These are phyloP conservation scores for Penicillium samsonianum DNA, from an alignment of 495 filamentous ascomycete genomes.

Conservation along the genomic window DNA sequence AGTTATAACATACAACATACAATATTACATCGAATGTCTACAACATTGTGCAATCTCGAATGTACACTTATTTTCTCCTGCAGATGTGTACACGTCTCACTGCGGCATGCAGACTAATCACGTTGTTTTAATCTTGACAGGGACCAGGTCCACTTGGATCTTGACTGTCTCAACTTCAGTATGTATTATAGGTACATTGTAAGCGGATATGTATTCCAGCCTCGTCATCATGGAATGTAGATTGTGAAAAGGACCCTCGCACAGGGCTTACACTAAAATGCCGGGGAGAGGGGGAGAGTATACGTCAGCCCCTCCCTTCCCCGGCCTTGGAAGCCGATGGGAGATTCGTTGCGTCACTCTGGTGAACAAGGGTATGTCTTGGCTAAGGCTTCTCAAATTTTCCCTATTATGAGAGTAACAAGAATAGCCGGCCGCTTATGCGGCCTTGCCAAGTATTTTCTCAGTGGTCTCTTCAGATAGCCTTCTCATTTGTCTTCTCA, in stretches of 20 bases:
- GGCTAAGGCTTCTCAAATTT: neutral
- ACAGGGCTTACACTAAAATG: slow-evolving; percentile 12
- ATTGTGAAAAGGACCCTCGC: slow-evolving; percentile 12
- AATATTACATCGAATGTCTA: no score
- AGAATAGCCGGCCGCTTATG: no score
- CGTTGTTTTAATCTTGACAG: slow-evolving; percentile 3
- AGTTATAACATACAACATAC: no score
- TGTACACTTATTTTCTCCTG: neutral
- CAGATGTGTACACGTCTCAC: neutral
- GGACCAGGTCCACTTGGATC: neutral
- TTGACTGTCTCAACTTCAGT: no score
- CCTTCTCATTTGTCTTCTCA: no score
- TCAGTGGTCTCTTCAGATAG: no score
- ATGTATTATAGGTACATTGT: no score
- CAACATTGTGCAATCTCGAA: no score
- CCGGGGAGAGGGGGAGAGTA: slow-evolving; percentile 13
- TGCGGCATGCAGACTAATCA: neutral
- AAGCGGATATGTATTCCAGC: slow-evolving; percentile 7
- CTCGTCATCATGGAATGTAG: slow-evolving; percentile 28
- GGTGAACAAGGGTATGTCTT: neutral
- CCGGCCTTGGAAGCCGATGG: slow-evolving; percentile 8
- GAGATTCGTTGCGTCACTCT: slow-evolving; percentile 5
- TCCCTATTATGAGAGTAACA: no score
- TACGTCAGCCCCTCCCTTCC: slow-evolving; percentile 28
- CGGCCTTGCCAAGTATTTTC: no score